These are phyloP conservation scores for Phaeomoniella chlamydospora DNA, from an alignment of 2,329 filamentous ascomycete species.

Conservation along the genomic window DNA sequence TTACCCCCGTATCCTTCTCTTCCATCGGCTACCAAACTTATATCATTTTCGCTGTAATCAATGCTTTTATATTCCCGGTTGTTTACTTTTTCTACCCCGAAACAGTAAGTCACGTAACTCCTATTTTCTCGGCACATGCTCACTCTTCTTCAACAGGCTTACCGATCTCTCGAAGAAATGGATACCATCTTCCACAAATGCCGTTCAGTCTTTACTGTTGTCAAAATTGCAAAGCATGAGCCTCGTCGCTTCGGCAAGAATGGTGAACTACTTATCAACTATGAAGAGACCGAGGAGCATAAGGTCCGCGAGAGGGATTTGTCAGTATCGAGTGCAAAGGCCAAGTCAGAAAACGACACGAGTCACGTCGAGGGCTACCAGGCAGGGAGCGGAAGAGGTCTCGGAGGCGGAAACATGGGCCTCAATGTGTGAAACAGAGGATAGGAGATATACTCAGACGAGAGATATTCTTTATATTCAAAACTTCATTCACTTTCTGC, in stretches of 20 bases:
- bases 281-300: slow-evolving; percentile 29
- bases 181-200: slow-evolving; percentile 50
- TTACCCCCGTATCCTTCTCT: slow-evolving; percentile 37
- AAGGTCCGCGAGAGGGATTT: too few species aligned
- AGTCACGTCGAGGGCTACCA: too few species aligned
- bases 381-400: too few species aligned
- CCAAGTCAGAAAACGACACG: too few species aligned
- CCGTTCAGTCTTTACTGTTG: slow-evolving; percentile 31
- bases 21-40: slow-evolving; percentile 28
- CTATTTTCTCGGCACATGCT: too few species aligned
- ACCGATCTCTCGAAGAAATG: slow-evolving; percentile 51
- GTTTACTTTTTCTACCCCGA: slow-evolving; percentile 50
- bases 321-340: too few species aligned
- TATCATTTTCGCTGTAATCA: slow-evolving; percentile 17
- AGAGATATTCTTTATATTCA: too few species aligned
- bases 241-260: slow-evolving; percentile 44
- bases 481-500: too few species aligned
- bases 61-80: slow-evolving; percentile 39
- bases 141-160: slow-evolving; percentile 17
- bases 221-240: slow-evolving; percentile 33
- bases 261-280: slow-evolving; percentile 40
- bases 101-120: slow-evolving; percentile 22
- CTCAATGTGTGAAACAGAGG: too few species aligned
- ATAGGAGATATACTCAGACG: too few species aligned
- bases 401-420: too few species aligned